Evolutionary conservation across 1,284 basidiomycete species (phyloP).

Genomic region (Flammula alnicola): DNA sequence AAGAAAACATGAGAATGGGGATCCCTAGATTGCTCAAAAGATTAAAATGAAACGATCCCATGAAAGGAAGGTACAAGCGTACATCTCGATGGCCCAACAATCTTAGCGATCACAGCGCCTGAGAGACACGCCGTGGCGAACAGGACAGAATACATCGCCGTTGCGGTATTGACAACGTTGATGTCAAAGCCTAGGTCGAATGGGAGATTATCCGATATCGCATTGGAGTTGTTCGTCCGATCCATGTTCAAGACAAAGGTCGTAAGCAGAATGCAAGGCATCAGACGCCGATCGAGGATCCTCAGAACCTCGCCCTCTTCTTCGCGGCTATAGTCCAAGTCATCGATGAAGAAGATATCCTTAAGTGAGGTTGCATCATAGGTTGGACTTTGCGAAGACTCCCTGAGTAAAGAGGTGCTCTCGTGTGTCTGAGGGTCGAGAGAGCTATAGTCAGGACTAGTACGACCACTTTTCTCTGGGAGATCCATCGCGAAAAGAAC

Average conservation of each 20-base stretch:
- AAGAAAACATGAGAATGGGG: slow-evolving; percentile 41
- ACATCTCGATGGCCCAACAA: slow-evolving; percentile 42
- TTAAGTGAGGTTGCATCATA: slow-evolving; percentile 6
- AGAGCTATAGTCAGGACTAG: slow-evolving; percentile 3
- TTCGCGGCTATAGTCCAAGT: slow-evolving; percentile 33
- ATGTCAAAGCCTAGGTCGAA: slow-evolving; percentile 42
- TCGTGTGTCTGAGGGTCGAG: not conserved
- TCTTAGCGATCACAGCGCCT: slow-evolving; percentile 41
- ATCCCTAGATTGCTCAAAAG: slow-evolving; percentile 32
- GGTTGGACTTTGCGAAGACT: not conserved
- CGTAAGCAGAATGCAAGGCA: slow-evolving; percentile 41
- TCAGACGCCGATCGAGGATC: slow-evolving; percentile 38
- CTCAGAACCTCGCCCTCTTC: slow-evolving; percentile 38
- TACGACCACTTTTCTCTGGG: no score
- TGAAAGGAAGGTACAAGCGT: slow-evolving; percentile 12
- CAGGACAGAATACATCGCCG: slow-evolving; percentile 37
- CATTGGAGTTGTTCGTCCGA: slow-evolving; percentile 43
- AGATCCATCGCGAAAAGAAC: no score
- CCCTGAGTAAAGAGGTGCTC: not conserved
- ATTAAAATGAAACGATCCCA: not conserved
- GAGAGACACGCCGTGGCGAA: slow-evolving; percentile 39
- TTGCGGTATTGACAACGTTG: slow-evolving; percentile 40
- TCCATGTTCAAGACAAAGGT: slow-evolving; percentile 48
- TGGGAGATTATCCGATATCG: slow-evolving; percentile 42
- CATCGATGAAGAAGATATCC: slow-evolving; percentile 30